These are phyloP conservation scores for Alisma plantagoaquatica DNA, from an alignment of 106 monocot species.

Conservation along the genomic window DNA sequence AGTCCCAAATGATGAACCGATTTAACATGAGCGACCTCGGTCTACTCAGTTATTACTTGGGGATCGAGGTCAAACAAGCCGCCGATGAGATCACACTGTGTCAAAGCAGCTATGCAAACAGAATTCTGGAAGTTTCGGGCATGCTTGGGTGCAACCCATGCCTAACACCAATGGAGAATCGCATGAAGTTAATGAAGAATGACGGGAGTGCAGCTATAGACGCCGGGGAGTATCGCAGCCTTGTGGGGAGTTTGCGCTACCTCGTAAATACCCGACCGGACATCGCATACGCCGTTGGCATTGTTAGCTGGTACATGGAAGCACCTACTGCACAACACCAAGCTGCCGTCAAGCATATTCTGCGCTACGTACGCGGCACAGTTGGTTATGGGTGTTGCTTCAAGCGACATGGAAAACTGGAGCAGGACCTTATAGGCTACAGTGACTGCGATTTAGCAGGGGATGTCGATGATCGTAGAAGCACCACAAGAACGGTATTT, in stretches of 20 bases:
- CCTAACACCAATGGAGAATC: neutral
- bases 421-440: neutral
- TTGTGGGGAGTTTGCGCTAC: neutral
- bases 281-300: neutral
- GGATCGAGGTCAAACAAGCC: neutral
- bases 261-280: neutral
- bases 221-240: neutral
- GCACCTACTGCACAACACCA: neutral
- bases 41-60: neutral
- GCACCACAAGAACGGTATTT: neutral
- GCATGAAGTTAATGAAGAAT: neutral
- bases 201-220: neutral
- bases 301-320: neutral
- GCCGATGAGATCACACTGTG: neutral
- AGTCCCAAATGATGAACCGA: neutral
- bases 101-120: neutral
- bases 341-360: neutral
- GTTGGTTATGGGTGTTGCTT: neutral
- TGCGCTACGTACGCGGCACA: neutral
- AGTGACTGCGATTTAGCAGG: neutral
- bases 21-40: neutral
- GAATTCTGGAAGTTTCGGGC: neutral
- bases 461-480: neutral
- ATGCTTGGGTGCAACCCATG: neutral
- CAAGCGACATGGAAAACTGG: neutral